Evolutionary conservation across 2,329 filamentous ascomycete species (phyloP).

Genomic region (Aspergillus piperis): DNA sequence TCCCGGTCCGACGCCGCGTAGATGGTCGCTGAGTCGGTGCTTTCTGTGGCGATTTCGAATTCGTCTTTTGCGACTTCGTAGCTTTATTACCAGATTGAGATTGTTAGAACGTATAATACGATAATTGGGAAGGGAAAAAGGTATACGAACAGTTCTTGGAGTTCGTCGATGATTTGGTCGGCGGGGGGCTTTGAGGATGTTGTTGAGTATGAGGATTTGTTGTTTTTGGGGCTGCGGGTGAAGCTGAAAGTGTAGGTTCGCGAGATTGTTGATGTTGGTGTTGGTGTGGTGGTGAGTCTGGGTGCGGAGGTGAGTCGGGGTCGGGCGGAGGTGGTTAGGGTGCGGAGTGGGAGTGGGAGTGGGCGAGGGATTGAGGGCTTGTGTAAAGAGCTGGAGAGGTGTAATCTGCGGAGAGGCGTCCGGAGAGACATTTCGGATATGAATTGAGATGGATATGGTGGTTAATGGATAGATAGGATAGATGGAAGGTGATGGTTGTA

Average conservation of each 20-base stretch:
- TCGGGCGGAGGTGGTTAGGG: background rate
- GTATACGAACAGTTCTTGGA: slow-evolving; percentile 39
- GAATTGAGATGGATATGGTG: background rate
- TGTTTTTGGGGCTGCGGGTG: background rate
- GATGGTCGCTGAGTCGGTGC: slow-evolving; percentile 47
- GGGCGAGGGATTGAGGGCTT: background rate
- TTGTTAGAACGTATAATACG: no score
- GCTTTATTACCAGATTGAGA: no score
- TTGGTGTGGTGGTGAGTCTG: background rate
- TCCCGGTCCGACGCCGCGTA: slow-evolving; percentile 50
- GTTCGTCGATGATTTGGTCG: slow-evolving; percentile 39
- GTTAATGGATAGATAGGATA: background rate
- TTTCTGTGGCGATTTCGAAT: slow-evolving; percentile 53
- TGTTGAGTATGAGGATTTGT: background rate
- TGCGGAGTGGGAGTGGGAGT: background rate
- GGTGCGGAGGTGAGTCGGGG: background rate
- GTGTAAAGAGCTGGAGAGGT: background rate
- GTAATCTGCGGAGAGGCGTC: background rate
- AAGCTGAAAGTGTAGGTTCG: background rate
- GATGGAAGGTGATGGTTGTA: background rate
- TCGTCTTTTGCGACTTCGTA: slow-evolving; percentile 50
- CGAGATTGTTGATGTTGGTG: background rate
- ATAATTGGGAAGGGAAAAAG: no score
- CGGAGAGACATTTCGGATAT: background rate
- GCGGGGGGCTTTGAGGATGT: slow-evolving; percentile 29